These are phyloP conservation scores for Tephrocybe rancida DNA, from an alignment of 768 basidiomycete species.

Conservation along the genomic window DNA sequence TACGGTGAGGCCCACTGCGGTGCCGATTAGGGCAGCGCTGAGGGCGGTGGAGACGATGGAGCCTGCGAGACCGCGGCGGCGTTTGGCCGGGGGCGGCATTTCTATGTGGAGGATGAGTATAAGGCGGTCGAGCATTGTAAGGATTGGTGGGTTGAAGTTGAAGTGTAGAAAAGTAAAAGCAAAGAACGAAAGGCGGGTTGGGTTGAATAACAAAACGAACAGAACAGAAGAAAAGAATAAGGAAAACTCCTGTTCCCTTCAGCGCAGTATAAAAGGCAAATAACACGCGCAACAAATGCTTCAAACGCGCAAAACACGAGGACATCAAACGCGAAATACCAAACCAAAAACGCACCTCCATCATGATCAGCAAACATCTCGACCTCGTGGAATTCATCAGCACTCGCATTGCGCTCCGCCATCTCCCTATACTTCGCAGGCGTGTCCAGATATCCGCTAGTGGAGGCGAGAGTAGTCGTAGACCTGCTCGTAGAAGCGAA, in stretches of 20 bases:
- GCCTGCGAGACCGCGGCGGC: slow-evolving; percentile 79
- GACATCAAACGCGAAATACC: background rate
- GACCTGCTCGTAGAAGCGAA: slow-evolving; percentile 57
- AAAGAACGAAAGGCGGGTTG: slow-evolving; percentile 4
- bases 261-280: slow-evolving; percentile 8
- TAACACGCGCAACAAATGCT: slow-evolving; percentile 9
- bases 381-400: slow-evolving; percentile 21
- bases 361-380: slow-evolving; percentile 22
- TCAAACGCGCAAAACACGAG: slow-evolving; percentile 10
- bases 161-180: slow-evolving; percentile 12
- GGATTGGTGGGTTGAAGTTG: slow-evolving; percentile 18
- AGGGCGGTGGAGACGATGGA: slow-evolving; percentile 84
- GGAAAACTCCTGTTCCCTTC: background rate
- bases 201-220: background rate
- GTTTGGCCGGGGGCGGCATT: slow-evolving; percentile 73
- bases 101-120: slow-evolving; percentile 64
- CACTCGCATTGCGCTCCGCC: slow-evolving; percentile 22
- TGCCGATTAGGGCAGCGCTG: slow-evolving; percentile 84
- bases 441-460: slow-evolving; percentile 69
- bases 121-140: slow-evolving; percentile 34
- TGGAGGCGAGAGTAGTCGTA: slow-evolving; percentile 51
- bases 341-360: slow-evolving; percentile 16
- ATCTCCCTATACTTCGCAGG: slow-evolving; percentile 63
- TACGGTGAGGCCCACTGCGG: slow-evolving; percentile 84
- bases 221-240: slow-evolving; percentile 3